phyloP scores from a whole-genome alignment of 495 filamentous ascomycete genomes.

The Aspergillus bertholletiae region DNA sequence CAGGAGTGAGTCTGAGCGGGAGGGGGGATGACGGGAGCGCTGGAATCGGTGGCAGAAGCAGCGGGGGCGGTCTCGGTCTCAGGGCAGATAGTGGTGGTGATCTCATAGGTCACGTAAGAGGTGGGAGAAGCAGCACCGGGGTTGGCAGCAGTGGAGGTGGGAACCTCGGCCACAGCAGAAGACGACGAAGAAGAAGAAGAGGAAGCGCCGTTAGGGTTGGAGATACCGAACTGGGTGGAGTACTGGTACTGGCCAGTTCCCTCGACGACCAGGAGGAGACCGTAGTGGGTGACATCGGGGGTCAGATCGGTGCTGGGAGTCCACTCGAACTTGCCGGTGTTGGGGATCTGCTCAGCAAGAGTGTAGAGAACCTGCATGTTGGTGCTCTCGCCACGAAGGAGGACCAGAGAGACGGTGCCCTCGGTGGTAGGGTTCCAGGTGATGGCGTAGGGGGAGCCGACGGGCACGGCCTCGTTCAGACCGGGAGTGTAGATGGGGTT shows the following conservation, averaged over 20 bases:
- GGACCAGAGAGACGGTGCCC: conserved; percentile 55
- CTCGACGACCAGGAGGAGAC: conserved; percentile 62
- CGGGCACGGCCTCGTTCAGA: conserved; percentile 51
- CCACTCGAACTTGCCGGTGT: conserved; percentile 58
- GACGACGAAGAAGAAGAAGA: conserved; percentile 22
- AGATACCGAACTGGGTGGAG: conserved; percentile 66
- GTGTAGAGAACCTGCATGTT: conserved; percentile 53
- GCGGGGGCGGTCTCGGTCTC: conserved; percentile 13
- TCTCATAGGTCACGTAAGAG: conserved; percentile 12
- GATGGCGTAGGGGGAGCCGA: conserved; percentile 54
- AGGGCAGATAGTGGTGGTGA: conserved; percentile 24
- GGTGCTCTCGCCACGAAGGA: conserved; percentile 57
- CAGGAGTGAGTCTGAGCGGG: background rate
- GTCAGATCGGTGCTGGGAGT: conserved; percentile 47
- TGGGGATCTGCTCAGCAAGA: conserved; percentile 53
- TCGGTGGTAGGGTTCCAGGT: conserved; percentile 52
- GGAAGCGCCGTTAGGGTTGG: conserved; percentile 40
- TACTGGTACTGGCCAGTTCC: conserved; percentile 63
- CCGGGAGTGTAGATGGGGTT: conserved; percentile 56
- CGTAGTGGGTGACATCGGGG: conserved; percentile 55
- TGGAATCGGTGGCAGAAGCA: conserved; percentile 7
- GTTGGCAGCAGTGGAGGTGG: conserved; percentile 15
- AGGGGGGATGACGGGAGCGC: conserved; percentile 16
- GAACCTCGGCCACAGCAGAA: conserved; percentile 8
- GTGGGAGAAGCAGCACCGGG: conserved; percentile 18